Evolutionary conservation across 2,329 filamentous ascomycete species (phyloP).

Genomic region (Colletotrichum sp.): DNA sequence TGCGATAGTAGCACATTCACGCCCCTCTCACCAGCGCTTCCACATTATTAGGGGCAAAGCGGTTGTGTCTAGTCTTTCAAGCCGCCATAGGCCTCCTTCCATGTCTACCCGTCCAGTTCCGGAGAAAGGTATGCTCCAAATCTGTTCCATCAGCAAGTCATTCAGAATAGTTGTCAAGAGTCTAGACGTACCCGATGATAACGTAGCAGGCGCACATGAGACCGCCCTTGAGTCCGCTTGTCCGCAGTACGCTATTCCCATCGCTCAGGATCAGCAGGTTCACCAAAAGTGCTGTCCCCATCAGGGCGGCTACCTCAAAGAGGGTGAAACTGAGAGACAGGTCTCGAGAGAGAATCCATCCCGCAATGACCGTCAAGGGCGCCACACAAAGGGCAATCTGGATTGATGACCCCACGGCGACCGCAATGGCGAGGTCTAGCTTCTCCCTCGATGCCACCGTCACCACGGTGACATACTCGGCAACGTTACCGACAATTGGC

Average conservation of each 20-base stretch:
- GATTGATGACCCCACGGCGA: slow-evolving; percentile 65
- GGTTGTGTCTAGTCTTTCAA: too few relatives aligned
- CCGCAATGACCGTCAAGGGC: slow-evolving; percentile 63
- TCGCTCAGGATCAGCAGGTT: slow-evolving; percentile 79
- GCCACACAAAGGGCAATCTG: slow-evolving; percentile 68
- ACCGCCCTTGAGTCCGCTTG: slow-evolving; percentile 58
- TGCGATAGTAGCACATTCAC: too few relatives aligned
- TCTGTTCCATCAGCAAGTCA: neutral
- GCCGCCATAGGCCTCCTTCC: too few relatives aligned
- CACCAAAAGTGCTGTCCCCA: slow-evolving; percentile 73
- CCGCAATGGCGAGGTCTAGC: slow-evolving; percentile 66
- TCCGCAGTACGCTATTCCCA: slow-evolving; percentile 67
- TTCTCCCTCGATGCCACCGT: slow-evolving; percentile 65
- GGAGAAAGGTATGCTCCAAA: slow-evolving; percentile 11
- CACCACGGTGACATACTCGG: slow-evolving; percentile 67
- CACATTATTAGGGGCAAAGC: too few relatives aligned
- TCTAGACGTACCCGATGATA: slow-evolving; percentile 47
- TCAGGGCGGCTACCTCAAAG: slow-evolving; percentile 77
- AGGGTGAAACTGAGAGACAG: slow-evolving; percentile 75
- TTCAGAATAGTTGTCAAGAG: neutral
- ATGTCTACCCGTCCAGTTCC: neutral
- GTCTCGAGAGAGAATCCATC: slow-evolving; percentile 60
- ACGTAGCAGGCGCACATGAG: slow-evolving; percentile 59
- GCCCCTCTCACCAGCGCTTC: too few relatives aligned
- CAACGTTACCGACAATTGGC: slow-evolving; percentile 67